A percentile compares a stretch with the other conserved stretches of the same genome.
phyloP scores from a whole-genome alignment of 805 yeast genomes.

The Kodamaea sagamina region DNA sequence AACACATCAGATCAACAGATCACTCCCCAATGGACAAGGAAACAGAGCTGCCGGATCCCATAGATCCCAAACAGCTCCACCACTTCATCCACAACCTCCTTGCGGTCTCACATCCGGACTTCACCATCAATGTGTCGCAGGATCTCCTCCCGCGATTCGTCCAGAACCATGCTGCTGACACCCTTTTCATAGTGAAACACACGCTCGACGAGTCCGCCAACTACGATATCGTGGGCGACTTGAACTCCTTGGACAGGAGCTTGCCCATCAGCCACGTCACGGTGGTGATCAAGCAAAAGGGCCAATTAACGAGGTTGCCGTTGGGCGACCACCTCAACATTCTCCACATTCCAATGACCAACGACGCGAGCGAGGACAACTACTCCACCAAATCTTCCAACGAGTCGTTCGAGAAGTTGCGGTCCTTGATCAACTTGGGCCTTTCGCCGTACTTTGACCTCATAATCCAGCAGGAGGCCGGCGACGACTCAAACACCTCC shows the following conservation, averaged over 20 bases:
- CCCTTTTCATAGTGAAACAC: constrained; percentile 21
- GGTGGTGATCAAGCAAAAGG: constrained; percentile 51
- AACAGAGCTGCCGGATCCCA: not conserved
- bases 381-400: constrained; percentile 12
- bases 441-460: constrained; percentile 70
- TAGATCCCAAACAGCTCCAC: constrained; percentile 9
- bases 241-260: constrained; percentile 1
- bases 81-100: constrained; percentile 14
- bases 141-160: constrained; percentile 20
- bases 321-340: constrained; percentile 33
- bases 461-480: constrained; percentile 22
- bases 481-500: constrained; percentile 14
- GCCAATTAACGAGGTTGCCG: constrained; percentile 23
- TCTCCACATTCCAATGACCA: constrained; percentile 31
- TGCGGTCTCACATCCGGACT: constrained; percentile 10
- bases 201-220: constrained; percentile 8
- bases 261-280: constrained; percentile 23
- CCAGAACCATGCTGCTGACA: constrained; percentile 22
- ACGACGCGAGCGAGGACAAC: not conserved
- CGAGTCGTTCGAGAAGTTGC: constrained; percentile 52
- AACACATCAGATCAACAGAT: not conserved
- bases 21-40: not conserved
- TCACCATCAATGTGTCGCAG: constrained; percentile 4
- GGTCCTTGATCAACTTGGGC: constrained; percentile 61
- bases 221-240: constrained; percentile 15